Conservation (phyloP, 2,329 filamentous ascomycete genomes). For the Penicillium sp. region DNA sequence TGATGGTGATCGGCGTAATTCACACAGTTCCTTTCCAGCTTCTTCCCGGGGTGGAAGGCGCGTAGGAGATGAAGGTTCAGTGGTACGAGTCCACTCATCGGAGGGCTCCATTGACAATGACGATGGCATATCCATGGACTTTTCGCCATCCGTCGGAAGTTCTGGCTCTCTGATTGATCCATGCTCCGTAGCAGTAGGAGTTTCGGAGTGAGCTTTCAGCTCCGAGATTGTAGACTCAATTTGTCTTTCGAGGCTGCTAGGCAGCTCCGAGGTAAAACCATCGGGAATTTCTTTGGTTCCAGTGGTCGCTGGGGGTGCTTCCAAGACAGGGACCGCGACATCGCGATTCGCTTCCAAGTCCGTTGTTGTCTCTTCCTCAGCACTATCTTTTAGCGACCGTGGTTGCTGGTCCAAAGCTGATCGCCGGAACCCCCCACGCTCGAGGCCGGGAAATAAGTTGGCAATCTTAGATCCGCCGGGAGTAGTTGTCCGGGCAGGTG, state of each 20-base stretch:
- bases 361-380: conserved; percentile 38
- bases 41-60: conserved; percentile 18
- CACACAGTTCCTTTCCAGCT: conserved; percentile 20
- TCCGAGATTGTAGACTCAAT: conserved; percentile 4
- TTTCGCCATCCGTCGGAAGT: conserved; percentile 21
- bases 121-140: conserved; percentile 22
- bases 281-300: conserved; percentile 45
- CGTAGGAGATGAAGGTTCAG: conserved; percentile 10
- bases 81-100: neutral
- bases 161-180: conserved; percentile 10
- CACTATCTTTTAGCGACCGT: conserved; percentile 37
- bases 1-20: conserved; percentile 35
- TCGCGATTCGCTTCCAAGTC: conserved; percentile 40
- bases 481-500: conserved; percentile 18
- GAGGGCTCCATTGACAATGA: conserved; percentile 11
- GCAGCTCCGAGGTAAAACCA: conserved; percentile 27
- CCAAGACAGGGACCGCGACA: conserved; percentile 45
- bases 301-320: conserved; percentile 40
- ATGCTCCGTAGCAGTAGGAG: conserved; percentile 1
- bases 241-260: conserved; percentile 9
- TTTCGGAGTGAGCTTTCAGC: conserved; percentile 4
- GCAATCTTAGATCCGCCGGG: conserved; percentile 30
- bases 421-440: conserved; percentile 33
- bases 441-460: conserved; percentile 36
- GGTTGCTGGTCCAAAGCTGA: conserved; percentile 20